Base-by-base conservation (phyloP, 306 rosid species). In the Cucumis hystrix region DNA sequence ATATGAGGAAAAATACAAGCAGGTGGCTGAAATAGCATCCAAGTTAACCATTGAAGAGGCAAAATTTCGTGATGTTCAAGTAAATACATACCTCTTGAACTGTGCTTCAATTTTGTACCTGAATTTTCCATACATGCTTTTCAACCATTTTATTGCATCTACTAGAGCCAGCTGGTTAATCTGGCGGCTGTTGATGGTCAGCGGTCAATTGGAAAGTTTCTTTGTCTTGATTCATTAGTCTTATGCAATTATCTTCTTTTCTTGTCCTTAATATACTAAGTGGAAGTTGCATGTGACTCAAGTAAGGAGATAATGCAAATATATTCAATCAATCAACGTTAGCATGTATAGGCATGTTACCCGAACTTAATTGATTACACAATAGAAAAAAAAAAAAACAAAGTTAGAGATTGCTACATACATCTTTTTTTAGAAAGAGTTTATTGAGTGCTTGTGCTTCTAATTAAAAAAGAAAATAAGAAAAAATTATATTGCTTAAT, bases 1-100 rank as follows among this genome's bases (percentile, higher is more conserved):
- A 80, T 95, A 95, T 78, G 98, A 92, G 81, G 98, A 95, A 87
- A 95, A 83, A 74, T 92, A 92, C 86, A 95, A 90, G 85, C 97
- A 95, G 85, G 97, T 90, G 81, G 92, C 90, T 74, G 97, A 92
- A 80, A 87, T 89, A 83, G 95, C 97, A 64, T 95, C 98, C 17
- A 95, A 92, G 71, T 82, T 95, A 85, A 88, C 93, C 25, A 79
- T 95, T 60, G 98, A 95, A 87, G 97, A 95, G 80, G 97, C 98
- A 72, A 90, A 87, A 40, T 88, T 90, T 79, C 96, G 91, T 9
- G 97, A 94, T 80, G 84, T 92, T 86, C 97, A 94, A 97, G 98
- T 94, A 87, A 75, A 72, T 21, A 45, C 23, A 14, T 39, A 69
- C 56, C 28, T 69, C 57, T 69, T 14, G 30, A 23, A 43, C 75